Percentiles rank a stretch among this genome's conserved stretches.
phyloP scores from a whole-genome alignment of 108 stramenopile species.

The Skeletonema tropicum region DNA sequence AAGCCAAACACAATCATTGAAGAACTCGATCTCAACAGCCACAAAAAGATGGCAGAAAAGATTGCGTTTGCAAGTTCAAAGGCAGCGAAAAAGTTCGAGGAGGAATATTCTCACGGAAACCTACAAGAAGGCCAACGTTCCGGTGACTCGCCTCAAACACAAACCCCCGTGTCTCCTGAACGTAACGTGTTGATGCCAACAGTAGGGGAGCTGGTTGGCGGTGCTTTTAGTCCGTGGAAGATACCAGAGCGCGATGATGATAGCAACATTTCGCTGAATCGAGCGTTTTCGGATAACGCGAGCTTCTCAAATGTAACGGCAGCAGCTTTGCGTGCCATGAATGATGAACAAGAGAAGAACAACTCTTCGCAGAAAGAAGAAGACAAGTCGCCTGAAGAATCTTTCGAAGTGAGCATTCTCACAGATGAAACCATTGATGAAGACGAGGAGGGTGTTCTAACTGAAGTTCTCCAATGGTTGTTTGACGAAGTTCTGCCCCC shows the following conservation, averaged over 20 bases:
- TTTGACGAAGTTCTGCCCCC: conserved; percentile 42
- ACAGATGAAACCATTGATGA: conserved; percentile 1
- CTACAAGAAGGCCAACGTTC: conserved; percentile 11
- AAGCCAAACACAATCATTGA: conserved; percentile 36
- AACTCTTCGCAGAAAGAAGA: not conserved
- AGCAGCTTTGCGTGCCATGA: conserved; percentile 24
- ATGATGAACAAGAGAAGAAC: not conserved
- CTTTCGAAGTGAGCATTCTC: conserved; percentile 30
- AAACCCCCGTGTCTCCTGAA: not conserved
- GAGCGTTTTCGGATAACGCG: conserved; percentile 26
- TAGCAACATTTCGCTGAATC: conserved; percentile 32
- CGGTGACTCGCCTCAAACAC: conserved; percentile 7
- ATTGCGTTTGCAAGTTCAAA: conserved; percentile 71
- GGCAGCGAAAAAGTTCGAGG: conserved; percentile 66
- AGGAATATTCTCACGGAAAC: conserved; percentile 34
- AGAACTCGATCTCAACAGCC: conserved; percentile 41
- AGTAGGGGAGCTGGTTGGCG: conserved; percentile 45
- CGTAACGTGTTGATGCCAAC: not conserved
- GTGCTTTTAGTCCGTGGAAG: conserved; percentile 58
- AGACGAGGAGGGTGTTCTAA: conserved; percentile 22
- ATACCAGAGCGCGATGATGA: conserved; percentile 46
- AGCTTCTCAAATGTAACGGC: conserved; percentile 23
- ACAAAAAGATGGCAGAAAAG: conserved; percentile 66
- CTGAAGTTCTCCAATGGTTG: conserved; percentile 41
- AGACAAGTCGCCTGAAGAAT: conserved; percentile 20